Conservation (phyloP, 1,284 basidiomycete genomes). For the Naganishia sp. region DNA sequence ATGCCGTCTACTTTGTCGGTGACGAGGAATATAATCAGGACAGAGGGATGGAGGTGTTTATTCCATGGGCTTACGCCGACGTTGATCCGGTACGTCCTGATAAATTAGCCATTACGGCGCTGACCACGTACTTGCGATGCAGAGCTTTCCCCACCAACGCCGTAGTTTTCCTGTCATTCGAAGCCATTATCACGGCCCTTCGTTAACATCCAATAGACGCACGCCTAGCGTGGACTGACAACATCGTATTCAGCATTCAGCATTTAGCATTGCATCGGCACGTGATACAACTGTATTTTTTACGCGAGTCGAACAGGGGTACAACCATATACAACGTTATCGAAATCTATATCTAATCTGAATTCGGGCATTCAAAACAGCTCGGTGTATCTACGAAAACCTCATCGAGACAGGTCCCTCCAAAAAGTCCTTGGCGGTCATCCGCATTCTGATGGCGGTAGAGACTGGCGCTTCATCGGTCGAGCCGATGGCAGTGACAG, state of each 20-base stretch:
- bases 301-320: too few species aligned
- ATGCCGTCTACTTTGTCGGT: constrained; percentile 25
- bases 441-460: constrained; percentile 14
- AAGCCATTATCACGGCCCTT: constrained; percentile 46
- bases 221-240: not conserved
- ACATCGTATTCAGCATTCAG: constrained; percentile 21
- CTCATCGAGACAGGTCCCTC: constrained; percentile 15
- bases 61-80: constrained; percentile 75
- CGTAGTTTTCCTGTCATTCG: constrained; percentile 54
- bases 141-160: constrained; percentile 53
- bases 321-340: too few species aligned
- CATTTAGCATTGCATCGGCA: constrained; percentile 11
- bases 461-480: not conserved
- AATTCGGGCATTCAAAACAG: not conserved
- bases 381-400: constrained; percentile 1
- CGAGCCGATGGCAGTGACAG: not conserved
- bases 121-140: constrained; percentile 1
- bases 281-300: not conserved
- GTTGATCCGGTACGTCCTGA: constrained; percentile 64
- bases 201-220: constrained; percentile 2
- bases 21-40: constrained; percentile 62
- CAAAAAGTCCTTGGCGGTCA: constrained; percentile 26
- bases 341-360: too few species aligned
- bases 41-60: constrained; percentile 53
- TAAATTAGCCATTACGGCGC: constrained; percentile 3